A percentile compares a stretch with the other conserved stretches of the same genome.
Evolutionary conservation across 306 rosid species (phyloP).

Genomic region (Malus orientalis): DNA sequence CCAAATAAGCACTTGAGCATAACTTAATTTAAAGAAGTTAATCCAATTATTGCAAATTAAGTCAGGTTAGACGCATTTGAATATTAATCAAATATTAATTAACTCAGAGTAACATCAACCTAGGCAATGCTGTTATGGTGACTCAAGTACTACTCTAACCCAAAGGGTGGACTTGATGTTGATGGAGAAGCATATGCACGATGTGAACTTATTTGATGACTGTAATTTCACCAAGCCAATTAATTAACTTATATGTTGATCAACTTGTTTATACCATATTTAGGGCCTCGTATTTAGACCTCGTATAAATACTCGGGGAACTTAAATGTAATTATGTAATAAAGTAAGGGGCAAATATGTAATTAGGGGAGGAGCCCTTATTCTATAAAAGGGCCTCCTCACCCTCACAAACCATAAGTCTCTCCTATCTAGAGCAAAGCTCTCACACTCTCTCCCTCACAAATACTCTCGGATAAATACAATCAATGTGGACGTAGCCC

Average conservation of each 20-base stretch:
- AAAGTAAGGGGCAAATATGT: no score
- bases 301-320: no score
- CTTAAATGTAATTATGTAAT: no score
- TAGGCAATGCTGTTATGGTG: background rate
- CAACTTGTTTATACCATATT: background rate
- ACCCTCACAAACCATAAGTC: no score
- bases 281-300: no score
- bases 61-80: background rate
- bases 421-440: no score
- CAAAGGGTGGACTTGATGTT: background rate
- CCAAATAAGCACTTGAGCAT: background rate
- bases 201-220: background rate
- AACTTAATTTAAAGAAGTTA: background rate
- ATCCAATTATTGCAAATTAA: background rate
- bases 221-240: background rate
- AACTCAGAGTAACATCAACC: background rate
- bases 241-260: background rate
- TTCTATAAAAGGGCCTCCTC: no score
- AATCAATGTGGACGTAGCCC: no score
- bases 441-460: no score
- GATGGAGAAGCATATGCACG: background rate
- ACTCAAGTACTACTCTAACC: background rate
- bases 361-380: no score
- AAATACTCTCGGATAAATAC: no score
- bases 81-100: background rate